These are phyloP conservation scores for Thelonectria blattea DNA, from an alignment of 2,329 filamentous ascomycete genomes.

Conservation along the genomic window DNA sequence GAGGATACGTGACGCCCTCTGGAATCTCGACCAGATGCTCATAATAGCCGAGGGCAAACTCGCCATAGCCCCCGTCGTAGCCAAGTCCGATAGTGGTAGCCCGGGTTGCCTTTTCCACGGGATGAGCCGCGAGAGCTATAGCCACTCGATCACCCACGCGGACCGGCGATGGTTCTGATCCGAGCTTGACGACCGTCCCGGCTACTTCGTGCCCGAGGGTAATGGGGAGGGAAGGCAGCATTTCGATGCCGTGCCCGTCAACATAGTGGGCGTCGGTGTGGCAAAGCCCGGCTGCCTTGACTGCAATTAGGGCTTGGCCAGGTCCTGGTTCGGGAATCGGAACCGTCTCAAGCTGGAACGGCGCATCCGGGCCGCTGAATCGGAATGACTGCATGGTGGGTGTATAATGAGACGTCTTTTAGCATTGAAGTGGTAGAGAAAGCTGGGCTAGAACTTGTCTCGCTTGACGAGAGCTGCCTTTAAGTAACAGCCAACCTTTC, in stretches of 20 bases:
- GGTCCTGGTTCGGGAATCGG: constrained; percentile 15
- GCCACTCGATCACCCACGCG: constrained; percentile 17
- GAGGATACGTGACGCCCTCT: constrained; percentile 14
- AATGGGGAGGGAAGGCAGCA: constrained; percentile 10
- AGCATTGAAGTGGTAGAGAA: not conserved
- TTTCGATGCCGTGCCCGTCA: constrained; percentile 12
- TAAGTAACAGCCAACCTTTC: not conserved
- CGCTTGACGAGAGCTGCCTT: too few species aligned
- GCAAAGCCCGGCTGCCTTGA: constrained; percentile 20
- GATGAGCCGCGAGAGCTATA: constrained; percentile 17
- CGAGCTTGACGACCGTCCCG: constrained; percentile 16
- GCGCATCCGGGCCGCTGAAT: not conserved
- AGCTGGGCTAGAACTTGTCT: not conserved
- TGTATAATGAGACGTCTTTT: too few species aligned
- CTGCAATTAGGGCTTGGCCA: constrained; percentile 17
- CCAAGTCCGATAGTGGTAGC: constrained; percentile 8
- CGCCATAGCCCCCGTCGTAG: constrained; percentile 9
- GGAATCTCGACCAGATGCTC: constrained; percentile 18
- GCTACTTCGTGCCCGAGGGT: constrained; percentile 21
- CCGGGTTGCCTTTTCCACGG: constrained; percentile 10
- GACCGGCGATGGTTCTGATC: constrained; percentile 10
- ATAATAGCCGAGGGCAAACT: constrained; percentile 7
- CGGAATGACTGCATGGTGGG: constrained; percentile 21
- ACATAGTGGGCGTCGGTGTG: constrained; percentile 20
- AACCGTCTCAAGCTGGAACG: constrained; percentile 8